Base-by-base conservation (phyloP, 2,329 filamentous ascomycete species). In the Penicillium glabrum region DNA sequence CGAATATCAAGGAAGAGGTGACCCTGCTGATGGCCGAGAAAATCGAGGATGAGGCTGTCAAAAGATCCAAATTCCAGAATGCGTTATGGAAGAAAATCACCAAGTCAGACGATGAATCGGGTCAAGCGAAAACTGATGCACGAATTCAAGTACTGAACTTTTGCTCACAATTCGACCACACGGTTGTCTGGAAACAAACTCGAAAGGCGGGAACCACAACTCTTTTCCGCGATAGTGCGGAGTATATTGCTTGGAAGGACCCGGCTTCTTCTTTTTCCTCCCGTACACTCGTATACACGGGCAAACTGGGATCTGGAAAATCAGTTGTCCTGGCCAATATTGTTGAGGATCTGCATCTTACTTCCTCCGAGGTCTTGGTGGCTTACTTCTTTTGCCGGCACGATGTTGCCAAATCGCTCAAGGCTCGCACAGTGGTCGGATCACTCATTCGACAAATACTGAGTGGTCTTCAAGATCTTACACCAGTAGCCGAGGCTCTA, bases 271-370 rank as follows among this genome's bases (percentile, higher is more conserved):
- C 70, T 29, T 60, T 11, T 3, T n/a, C 50, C 39, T 75, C 75
- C 0, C 55, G 24, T 11, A 23, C 39, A 13, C 39, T 81, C 0
- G 1, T 79, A 0, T 73, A 65, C 29, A 69, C 51, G 10, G 78
- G 77, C 5, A 79, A 76, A 45, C 64, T 81, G 1, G 78, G 79
- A 1, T 75, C 72, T 0, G 78, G 79, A 0, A 81, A 81, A 54
- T 79, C 79, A 0, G 77, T 81, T 1, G 49, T 76, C 8, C 46
- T 80, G 4, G 77, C 79, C 1, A 81, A 79, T 50, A 70, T 81
- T 0, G 68, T 80, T 0, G 72, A 76, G 47, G 71, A 78, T 43
- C 45, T 78, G 2, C 67, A 70, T 39, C 59, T 75, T n/a, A n/a
- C n/a, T n/a, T n/a, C n/a, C 43, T 10, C 27, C 11, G 46, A 60